phyloP scores from a whole-genome alignment of 768 basidiomycete species.

The Dentipellis fragilis region DNA sequence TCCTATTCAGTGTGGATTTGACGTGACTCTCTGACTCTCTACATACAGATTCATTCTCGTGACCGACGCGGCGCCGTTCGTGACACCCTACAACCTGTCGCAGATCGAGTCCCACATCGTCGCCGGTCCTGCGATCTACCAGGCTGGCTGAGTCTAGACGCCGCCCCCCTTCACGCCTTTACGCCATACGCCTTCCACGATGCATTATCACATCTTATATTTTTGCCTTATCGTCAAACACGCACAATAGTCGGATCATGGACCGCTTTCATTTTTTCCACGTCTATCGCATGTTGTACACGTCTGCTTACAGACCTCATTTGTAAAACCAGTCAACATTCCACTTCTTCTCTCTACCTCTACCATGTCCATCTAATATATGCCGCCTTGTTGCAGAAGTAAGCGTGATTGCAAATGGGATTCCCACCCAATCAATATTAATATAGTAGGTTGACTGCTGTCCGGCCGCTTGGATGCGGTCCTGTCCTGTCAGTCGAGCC shows the following conservation, averaged over 20 bases:
- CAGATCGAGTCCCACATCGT: constrained; percentile 43
- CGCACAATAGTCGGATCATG: not conserved
- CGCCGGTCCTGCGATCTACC: constrained; percentile 44
- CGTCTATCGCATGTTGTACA: not conserved
- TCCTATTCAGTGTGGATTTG: too few relatives aligned
- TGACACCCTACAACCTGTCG: constrained; percentile 51
- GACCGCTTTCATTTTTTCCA: not conserved
- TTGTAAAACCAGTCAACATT: too few relatives aligned
- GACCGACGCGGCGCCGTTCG: constrained; percentile 35
- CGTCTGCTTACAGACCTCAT: too few relatives aligned
- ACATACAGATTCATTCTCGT: constrained; percentile 36
- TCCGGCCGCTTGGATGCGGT: too few relatives aligned
- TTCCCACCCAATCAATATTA: too few relatives aligned
- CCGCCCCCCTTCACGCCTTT: not conserved
- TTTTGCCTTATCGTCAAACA: not conserved
- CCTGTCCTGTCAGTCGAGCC: too few relatives aligned
- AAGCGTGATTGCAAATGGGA: too few relatives aligned
- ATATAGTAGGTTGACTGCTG: too few relatives aligned
- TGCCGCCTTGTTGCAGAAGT: too few relatives aligned
- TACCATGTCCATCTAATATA: too few relatives aligned
- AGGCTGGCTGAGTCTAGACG: constrained; percentile 28
- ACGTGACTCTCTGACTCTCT: not conserved
- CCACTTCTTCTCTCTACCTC: too few relatives aligned
- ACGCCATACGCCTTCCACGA: not conserved
- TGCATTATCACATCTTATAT: not conserved